phyloP scores from a whole-genome alignment of 2,329 filamentous ascomycete species.

The Apiospora marii region DNA sequence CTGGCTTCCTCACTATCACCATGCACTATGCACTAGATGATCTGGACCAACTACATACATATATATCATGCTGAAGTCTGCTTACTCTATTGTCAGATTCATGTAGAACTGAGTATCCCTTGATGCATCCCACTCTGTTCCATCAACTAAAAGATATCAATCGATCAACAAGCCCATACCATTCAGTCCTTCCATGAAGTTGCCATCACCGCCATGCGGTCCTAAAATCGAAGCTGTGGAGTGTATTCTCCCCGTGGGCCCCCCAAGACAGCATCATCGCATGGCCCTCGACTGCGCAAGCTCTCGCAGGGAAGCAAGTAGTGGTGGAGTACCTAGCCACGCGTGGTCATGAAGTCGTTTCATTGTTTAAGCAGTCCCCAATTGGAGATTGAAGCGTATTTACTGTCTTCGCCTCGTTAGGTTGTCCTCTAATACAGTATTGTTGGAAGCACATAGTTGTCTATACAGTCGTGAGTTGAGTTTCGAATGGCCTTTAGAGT shows the following conservation, averaged over 20 bases:
- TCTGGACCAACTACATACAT: no score
- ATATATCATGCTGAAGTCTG: no score
- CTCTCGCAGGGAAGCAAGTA: neutral
- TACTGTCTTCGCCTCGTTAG: neutral
- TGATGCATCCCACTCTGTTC: no score
- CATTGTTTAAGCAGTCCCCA: neutral
- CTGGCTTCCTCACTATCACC: no score
- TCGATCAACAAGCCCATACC: no score
- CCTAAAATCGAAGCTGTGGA: neutral
- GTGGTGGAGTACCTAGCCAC: neutral
- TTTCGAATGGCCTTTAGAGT: constrained; percentile 1
- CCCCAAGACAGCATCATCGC: neutral
- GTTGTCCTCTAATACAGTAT: neutral
- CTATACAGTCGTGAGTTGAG: neutral
- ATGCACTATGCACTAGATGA: no score
- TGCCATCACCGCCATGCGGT: no score
- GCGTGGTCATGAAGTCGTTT: neutral
- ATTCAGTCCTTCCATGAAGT: neutral
- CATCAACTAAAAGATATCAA: no score
- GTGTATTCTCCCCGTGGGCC: neutral
- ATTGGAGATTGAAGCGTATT: neutral
- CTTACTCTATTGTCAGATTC: no score
- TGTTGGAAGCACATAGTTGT: neutral
- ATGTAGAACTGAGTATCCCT: no score
- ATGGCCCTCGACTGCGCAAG: neutral